These are phyloP conservation scores for Sarocladium brachiariae DNA, from an alignment of 2,329 filamentous ascomycete genomes.

Conservation along the genomic window DNA sequence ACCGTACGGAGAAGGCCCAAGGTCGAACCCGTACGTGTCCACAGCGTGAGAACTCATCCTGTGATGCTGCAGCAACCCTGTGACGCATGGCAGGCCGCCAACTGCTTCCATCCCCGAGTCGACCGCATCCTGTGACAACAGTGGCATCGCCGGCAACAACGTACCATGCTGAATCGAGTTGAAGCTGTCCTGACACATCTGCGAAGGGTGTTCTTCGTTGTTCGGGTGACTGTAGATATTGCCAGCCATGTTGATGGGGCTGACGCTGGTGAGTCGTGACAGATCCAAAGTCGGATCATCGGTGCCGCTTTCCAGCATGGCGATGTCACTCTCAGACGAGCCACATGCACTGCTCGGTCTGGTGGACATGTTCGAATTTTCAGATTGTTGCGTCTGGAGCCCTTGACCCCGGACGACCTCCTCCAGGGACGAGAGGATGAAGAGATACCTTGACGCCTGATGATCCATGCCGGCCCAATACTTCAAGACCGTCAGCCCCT, in stretches of 20 bases:
- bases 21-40: neutral
- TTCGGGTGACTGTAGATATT: neutral
- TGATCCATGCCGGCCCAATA: neutral
- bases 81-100: too few species aligned
- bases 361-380: neutral
- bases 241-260: neutral
- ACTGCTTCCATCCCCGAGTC: too few species aligned
- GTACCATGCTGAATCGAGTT: too few species aligned
- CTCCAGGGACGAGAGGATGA: neutral
- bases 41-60: too few species aligned
- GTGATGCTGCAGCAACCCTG: too few species aligned
- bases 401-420: neutral
- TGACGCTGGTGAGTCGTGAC: neutral
- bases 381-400: too few species aligned
- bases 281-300: neutral
- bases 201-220: too few species aligned
- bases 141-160: too few species aligned
- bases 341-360: neutral
- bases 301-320: too few species aligned
- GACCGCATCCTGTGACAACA: too few species aligned
- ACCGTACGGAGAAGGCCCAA: neutral
- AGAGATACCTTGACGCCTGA: neutral
- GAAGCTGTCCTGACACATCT: too few species aligned
- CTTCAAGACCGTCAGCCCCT: neutral
- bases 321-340: neutral